phyloP scores from a whole-genome alignment of 768 basidiomycete genomes.

The Suillus spraguei region DNA sequence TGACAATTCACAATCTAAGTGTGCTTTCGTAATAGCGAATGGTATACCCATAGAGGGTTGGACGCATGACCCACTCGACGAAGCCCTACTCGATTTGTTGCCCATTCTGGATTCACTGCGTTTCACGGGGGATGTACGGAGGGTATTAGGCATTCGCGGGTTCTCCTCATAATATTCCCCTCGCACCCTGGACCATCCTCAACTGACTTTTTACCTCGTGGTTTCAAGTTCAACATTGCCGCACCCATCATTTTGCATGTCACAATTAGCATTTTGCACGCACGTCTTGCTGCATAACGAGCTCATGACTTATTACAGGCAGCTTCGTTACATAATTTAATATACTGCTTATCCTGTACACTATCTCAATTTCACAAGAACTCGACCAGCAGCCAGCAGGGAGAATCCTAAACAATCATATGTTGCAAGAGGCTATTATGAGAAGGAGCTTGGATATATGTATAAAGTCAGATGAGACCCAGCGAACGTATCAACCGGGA shows the following conservation, averaged over 20 bases:
- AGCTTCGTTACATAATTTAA: constrained; percentile 37
- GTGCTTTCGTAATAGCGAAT: constrained; percentile 62
- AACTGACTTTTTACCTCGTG: constrained; percentile 25
- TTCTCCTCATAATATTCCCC: constrained; percentile 40
- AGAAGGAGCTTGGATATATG: constrained; percentile 34
- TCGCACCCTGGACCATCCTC: constrained; percentile 9
- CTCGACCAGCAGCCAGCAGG: constrained; percentile 23
- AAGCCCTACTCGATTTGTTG: constrained; percentile 92
- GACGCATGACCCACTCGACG: constrained; percentile 96
- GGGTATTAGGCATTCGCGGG: constrained; percentile 78
- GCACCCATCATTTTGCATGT: constrained; percentile 12
- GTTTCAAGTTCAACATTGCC: constrained; percentile 3
- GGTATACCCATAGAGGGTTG: constrained; percentile 99
- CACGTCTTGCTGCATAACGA: constrained; percentile 25
- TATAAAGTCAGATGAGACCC: constrained; percentile 33
- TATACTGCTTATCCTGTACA: constrained; percentile 41
- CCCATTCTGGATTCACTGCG: constrained; percentile 95
- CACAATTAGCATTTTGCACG: constrained; percentile 29
- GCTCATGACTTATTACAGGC: constrained; percentile 31
- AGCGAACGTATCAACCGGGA: constrained; percentile 14
- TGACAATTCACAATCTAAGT: constrained; percentile 6
- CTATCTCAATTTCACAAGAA: constrained; percentile 28
- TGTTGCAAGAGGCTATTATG: constrained; percentile 28
- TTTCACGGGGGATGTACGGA: constrained; percentile 94
- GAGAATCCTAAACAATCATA: constrained; percentile 17